Conservation (phyloP, 345 rosid genomes). For the Camelina neglecta region DNA sequence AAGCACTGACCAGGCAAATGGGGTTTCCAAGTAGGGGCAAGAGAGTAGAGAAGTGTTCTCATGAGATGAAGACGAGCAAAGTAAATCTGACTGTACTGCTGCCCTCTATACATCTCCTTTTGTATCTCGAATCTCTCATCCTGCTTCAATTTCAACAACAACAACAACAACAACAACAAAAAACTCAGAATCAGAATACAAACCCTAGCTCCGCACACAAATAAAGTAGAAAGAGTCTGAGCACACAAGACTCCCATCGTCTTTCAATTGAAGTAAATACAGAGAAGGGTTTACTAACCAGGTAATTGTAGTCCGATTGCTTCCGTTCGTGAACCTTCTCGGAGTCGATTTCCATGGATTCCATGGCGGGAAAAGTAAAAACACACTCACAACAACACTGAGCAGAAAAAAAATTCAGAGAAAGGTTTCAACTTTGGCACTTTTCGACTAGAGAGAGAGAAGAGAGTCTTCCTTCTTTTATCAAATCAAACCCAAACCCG, state of each 20-base stretch:
- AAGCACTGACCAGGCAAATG: conserved; percentile 63
- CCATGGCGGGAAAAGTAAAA: conserved; percentile 45
- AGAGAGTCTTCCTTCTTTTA: neutral
- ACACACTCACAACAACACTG: neutral
- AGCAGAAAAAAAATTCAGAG: neutral
- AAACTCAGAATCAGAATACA: conserved; percentile 20
- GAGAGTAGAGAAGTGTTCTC: conserved; percentile 79
- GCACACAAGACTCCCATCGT: neutral
- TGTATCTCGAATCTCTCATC: conserved; percentile 74
- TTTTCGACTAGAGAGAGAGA: neutral
- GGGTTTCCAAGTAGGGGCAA: conserved; percentile 78
- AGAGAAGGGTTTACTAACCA: conserved; percentile 46
- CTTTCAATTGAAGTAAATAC: neutral
- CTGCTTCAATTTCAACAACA: conserved; percentile 47
- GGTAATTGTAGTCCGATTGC: conserved; percentile 53
- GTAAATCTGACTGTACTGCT: conserved; percentile 94
- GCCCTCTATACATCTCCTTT: conserved; percentile 79
- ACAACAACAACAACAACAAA: neutral
- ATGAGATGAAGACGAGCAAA: conserved; percentile 82
- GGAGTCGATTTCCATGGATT: conserved; percentile 62
- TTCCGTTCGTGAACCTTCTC: conserved; percentile 56
- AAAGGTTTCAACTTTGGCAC: conserved; percentile 38
- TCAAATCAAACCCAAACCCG: neutral
- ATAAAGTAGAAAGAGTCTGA: neutral
- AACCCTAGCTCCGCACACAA: conserved; percentile 30